Base-by-base conservation (phyloP, 2,329 filamentous ascomycete species). In the Cytospora leucostoma region DNA sequence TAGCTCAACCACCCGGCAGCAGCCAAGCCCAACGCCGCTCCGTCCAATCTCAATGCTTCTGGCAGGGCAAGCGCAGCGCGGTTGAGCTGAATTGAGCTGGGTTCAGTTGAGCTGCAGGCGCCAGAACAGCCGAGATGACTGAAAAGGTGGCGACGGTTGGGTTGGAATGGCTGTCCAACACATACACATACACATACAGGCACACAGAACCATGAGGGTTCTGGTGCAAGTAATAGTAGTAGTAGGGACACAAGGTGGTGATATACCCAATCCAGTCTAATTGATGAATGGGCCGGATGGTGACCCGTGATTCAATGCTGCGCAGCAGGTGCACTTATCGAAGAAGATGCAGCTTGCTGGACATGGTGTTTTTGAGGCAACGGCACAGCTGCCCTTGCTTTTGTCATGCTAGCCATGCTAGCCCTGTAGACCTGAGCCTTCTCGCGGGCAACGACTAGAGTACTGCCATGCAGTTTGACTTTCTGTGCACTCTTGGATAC, bases 1-100 rank as follows among this genome's bases (percentile, higher is more conserved):
- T 54, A 65, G 59, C 63, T 65, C 54, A 58, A 65, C 63, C 59
- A 54, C 59, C 35, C 54, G 55, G 59, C 37, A 51, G 50, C 59
- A 56, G 54, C 59, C 55, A 59, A 65, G 62, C 62, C 59, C 62
- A 57, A 64, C 62, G 51, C 56, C 35, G 58, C 50, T 40, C 51
- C 49, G 51, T 40, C 59, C 59, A 61, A 55, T 61, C 59, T 51
- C 51, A 49, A 47, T 21, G 59, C 52, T n/a, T 40, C 51, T 61
- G 59, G 47, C 59, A 61, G 59, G 53, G 59, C 51, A 61, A 37
- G 52, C 27, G 52, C 52, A 21, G 57, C 21, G 40, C 59, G 38
- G 38, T 50, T 55, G 57, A 59, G 57, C 35, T 59, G 56, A 38
- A 4, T 27, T 27, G 27, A 27, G 4, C 27, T 27, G 27, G 27